Conservation (phyloP, 1,284 basidiomycete genomes). For the Spongispora temasekensis region DNA sequence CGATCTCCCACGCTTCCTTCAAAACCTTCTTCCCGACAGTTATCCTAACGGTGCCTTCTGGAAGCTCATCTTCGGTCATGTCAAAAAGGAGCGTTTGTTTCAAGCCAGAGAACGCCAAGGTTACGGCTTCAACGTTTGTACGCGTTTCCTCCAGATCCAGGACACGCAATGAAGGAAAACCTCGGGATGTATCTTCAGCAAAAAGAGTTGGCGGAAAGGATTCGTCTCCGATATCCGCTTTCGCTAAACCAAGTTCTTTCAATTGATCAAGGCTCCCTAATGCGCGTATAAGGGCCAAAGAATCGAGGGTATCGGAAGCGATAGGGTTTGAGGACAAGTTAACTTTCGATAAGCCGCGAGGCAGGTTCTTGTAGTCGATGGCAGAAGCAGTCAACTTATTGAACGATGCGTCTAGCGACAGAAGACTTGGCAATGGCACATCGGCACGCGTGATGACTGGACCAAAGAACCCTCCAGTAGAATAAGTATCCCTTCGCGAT, state of each 20-base stretch:
- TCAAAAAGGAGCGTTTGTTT: slow-evolving; percentile 56
- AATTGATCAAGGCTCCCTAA: slow-evolving; percentile 52
- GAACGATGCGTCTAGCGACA: slow-evolving; percentile 58
- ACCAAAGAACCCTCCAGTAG: slow-evolving; percentile 60
- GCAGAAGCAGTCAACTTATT: slow-evolving; percentile 58
- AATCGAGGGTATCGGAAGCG: slow-evolving; percentile 32
- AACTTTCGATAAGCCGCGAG: slow-evolving; percentile 47
- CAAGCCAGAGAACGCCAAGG: slow-evolving; percentile 45
- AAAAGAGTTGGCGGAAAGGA: slow-evolving; percentile 53
- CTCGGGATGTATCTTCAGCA: slow-evolving; percentile 17
- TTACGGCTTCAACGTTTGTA: slow-evolving; percentile 47
- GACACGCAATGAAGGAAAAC: slow-evolving; percentile 54
- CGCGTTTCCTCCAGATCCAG: slow-evolving; percentile 69
- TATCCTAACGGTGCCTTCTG: slow-evolving; percentile 52
- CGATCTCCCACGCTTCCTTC: slow-evolving; percentile 76
- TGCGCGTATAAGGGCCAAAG: slow-evolving; percentile 30
- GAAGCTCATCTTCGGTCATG: slow-evolving; percentile 51
- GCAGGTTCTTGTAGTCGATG: slow-evolving; percentile 55
- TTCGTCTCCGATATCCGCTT: slow-evolving; percentile 58
- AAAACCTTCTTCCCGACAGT: slow-evolving; percentile 68
- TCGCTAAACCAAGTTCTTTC: slow-evolving; percentile 58
- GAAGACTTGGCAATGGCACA: slow-evolving; percentile 62
- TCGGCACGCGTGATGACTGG: slow-evolving; percentile 60
- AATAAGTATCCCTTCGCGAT: slow-evolving; percentile 31
- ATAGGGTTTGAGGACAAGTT: slow-evolving; percentile 59